Evolutionary conservation across 495 filamentous ascomycete genomes (phyloP), one percentile per base, ranked within the genome.

Genomic region (Hyaloscypha variabilis): DNA sequence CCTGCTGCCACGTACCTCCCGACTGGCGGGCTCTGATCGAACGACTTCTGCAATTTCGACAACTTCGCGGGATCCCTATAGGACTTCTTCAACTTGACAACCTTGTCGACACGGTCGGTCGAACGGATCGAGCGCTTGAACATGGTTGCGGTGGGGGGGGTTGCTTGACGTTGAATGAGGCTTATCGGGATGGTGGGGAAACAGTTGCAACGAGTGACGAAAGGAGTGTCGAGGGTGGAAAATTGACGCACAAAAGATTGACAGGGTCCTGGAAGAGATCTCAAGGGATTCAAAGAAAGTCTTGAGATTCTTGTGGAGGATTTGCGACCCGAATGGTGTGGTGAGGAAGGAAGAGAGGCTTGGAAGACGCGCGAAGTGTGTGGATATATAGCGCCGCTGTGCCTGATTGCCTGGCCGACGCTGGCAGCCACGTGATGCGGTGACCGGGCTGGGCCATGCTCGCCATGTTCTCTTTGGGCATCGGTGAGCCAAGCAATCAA

Each of bases 101-200:
- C 77, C 81, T 92, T 91, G 66, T 83, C 83, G 71, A 84, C 87
- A 65, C 87, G 85, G 73, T 87, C 81, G 70, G 84, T 87, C 36
- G 83, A 83, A 69, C 77, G 74, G 80, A 90, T 89, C 61, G 87
- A 90, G 60, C 88, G 87, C 71, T 83, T 88, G 79, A 90, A 90
- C 88, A 90, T 90, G 64, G 62, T 80, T 80, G 70, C 72, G 63
- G 64, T 68, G 60, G 39, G 39, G 63, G 51, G 46, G 62, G 23
- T 67, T 28, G 65, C 23, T 67, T 67, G 67, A 65, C 61, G 63
- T 54, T 63, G 67, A 54, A 28, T 24, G 1, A 26, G 52, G 28
- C 50, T 52, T 51, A 54, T 61, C 36, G 46, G 64, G 67, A 67
- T 60, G 30, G 67, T 62, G 64, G 65, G 65, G 67, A 34, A 61